Percentiles rank a stretch among this genome's conserved stretches.
phyloP scores from a whole-genome alignment of 176 grass and related monocot species.

The Zizania latifolia region DNA sequence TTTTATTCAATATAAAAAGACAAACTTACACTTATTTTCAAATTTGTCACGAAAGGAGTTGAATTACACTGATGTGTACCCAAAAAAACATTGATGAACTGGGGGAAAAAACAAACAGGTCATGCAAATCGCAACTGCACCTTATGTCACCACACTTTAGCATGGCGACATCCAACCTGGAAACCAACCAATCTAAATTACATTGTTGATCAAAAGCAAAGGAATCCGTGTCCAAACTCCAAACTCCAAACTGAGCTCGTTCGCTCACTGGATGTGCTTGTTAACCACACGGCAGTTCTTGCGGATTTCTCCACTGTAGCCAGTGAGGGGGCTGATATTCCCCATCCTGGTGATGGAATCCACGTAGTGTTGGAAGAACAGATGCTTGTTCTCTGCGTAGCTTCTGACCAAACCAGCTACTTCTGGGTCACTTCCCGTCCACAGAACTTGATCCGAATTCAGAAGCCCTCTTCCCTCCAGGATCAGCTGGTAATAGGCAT shows the following conservation, averaged over 20 bases:
- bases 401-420: constrained; percentile 47
- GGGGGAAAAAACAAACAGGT: background rate
- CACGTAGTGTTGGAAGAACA: constrained; percentile 73
- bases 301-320: constrained; percentile 53
- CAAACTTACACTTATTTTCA: too few relatives aligned
- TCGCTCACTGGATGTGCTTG: constrained; percentile 26
- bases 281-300: constrained; percentile 62
- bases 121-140: constrained; percentile 6
- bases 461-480: constrained; percentile 59
- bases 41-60: too few relatives aligned
- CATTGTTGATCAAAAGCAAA: constrained; percentile 28
- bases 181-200: background rate
- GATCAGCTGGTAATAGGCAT: constrained; percentile 73
- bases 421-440: constrained; percentile 51
- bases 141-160: constrained; percentile 26
- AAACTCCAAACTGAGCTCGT: background rate
- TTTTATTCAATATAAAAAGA: too few relatives aligned
- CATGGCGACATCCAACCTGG: constrained; percentile 18
- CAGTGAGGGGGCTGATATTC: constrained; percentile 50
- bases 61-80: constrained; percentile 25
- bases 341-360: constrained; percentile 76
- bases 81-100: background rate
- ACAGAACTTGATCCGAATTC: constrained; percentile 76
- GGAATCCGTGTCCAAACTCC: too few relatives aligned
- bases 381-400: constrained; percentile 52